Evolutionary conservation across 331 rosid species (phyloP).

Genomic region (Arachis monticola): DNA sequence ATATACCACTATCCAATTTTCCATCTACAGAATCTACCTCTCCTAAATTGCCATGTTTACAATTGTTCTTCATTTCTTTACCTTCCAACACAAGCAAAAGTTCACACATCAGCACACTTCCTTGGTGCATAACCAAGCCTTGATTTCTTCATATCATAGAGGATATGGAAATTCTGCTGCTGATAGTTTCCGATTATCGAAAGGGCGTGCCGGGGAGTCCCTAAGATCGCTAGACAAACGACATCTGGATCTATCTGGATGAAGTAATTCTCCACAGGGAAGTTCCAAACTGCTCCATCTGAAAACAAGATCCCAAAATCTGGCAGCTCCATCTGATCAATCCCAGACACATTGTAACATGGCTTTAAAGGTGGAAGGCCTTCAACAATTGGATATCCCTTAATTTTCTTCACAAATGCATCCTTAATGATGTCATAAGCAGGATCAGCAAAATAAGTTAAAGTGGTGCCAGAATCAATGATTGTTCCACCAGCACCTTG

Average conservation of each 20-base stretch:
- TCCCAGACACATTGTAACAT: slow-evolving; percentile 92
- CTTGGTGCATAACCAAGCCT: slow-evolving; percentile 90
- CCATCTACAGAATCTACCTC: slow-evolving; percentile 33
- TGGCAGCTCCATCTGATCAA: slow-evolving; percentile 72
- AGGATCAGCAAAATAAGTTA: slow-evolving; percentile 91
- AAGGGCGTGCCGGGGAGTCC: slow-evolving; percentile 69
- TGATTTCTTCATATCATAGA: slow-evolving; percentile 83
- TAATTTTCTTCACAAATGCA: slow-evolving; percentile 66
- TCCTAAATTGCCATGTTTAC: slow-evolving; percentile 43
- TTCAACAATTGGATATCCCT: slow-evolving; percentile 58
- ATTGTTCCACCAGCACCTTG: slow-evolving; percentile 89
- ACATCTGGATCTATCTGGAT: slow-evolving; percentile 72
- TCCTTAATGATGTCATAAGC: slow-evolving; percentile 72
- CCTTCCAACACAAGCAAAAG: slow-evolving; percentile 24
- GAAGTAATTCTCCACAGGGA: slow-evolving; percentile 91
- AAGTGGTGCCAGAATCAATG: slow-evolving; percentile 93
- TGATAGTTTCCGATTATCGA: slow-evolving; percentile 98
- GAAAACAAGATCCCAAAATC: slow-evolving; percentile 69
- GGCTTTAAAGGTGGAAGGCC: slow-evolving; percentile 76
- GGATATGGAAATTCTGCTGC: slow-evolving; percentile 92
- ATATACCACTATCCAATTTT: slow-evolving; percentile 20
- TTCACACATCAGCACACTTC: slow-evolving; percentile 82
- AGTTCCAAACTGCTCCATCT: slow-evolving; percentile 90
- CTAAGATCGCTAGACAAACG: slow-evolving; percentile 83
- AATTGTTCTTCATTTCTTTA: slow-evolving; percentile 36